Base-by-base conservation (phyloP, 345 rosid genomes). In the Salix koriyanagi region DNA sequence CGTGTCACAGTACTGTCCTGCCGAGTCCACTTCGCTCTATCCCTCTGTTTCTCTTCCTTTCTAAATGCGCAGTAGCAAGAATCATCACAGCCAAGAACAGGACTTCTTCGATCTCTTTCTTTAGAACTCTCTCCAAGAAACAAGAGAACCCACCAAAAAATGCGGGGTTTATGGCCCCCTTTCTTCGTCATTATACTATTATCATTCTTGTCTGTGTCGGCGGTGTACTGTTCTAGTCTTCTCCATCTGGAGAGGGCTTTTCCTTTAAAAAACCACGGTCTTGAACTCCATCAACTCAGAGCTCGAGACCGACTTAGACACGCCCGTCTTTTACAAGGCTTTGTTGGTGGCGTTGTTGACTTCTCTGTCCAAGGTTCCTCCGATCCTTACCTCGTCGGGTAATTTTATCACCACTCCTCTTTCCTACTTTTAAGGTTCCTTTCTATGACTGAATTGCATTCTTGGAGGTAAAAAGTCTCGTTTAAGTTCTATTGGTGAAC, bases 311-410 rank as follows among this genome's bases (percentile, higher is more conserved):
- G 87, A 48, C 79, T 82, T 73, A 84, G 99, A 30, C 97, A 90
- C 85, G 79, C 93, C 15, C 90, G 97, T 58, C 83, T 93, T 77
- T 87, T 91, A 88, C 89, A 89, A 66, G 78, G 86, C 65, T 75
- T 76, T 56, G 85, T 75, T 42, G 85, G 87, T 13, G 92, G 93
- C 26, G 89, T 87, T 65, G 97, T 89, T 48, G 90, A 84, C 81
- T 89, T 86, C 88, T 66, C 97, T 9, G 86, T 95, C 67, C 82
- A 83, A 76, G 99, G 98, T 76, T 85, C 96, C 79, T 84, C 98
- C 76, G 98, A 96, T 91, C 96, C 96, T 58, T 90, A 75, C 75
- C 89, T 91, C 71, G 83, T 89, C 39, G 99, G 99, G 98, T 96
- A 87, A 77, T 71, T 82, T 69, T 68, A 6, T 58, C 65, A 4